Percentiles rank a stretch among this genome's conserved stretches.
Conservation (phyloP, 2,329 filamentous ascomycete species). For the Waltergamsia citrina region DNA sequence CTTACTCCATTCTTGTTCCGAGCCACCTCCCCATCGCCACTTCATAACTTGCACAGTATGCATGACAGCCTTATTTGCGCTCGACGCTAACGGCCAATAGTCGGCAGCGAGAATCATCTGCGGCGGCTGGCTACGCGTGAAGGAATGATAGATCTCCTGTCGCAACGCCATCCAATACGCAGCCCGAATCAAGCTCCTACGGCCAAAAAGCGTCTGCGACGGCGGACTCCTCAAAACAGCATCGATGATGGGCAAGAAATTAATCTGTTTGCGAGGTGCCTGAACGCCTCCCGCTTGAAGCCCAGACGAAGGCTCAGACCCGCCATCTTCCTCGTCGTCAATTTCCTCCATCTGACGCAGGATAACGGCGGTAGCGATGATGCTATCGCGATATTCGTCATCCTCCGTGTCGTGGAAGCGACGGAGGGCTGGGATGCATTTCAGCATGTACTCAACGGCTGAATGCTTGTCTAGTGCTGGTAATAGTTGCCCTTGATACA, state of each 20-base stretch:
- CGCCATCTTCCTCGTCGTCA: slow-evolving; percentile 20
- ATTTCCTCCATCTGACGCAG: slow-evolving; percentile 30
- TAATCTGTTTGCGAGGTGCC: slow-evolving; percentile 7
- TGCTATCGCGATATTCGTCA: slow-evolving; percentile 27
- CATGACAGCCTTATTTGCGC: slow-evolving; percentile 28
- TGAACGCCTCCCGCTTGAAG: background rate
- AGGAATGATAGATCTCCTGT: slow-evolving; percentile 30
- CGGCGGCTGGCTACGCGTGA: slow-evolving; percentile 25
- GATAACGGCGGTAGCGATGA: slow-evolving; percentile 29
- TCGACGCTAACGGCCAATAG: slow-evolving; percentile 22
- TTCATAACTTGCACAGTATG: slow-evolving; percentile 29
- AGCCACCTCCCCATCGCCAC: slow-evolving; percentile 27
- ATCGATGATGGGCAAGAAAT: slow-evolving; percentile 30
- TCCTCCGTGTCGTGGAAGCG: slow-evolving; percentile 25
- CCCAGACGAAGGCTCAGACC: background rate
- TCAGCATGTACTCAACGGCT: slow-evolving; percentile 28
- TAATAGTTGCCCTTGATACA: slow-evolving; percentile 26
- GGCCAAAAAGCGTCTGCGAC: slow-evolving; percentile 23
- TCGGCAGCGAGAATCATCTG: slow-evolving; percentile 24
- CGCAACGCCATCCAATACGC: slow-evolving; percentile 31
- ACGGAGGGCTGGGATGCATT: slow-evolving; percentile 27
- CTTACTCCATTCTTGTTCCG: slow-evolving; percentile 25
- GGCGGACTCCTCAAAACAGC: slow-evolving; percentile 26
- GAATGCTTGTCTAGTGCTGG: slow-evolving; percentile 23
- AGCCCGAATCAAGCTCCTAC: slow-evolving; percentile 24